Percentiles rank a stretch among this genome's conserved stretches.
Conservation (phyloP, 2,329 filamentous ascomycete genomes). For the Chaetomium strumarium region DNA sequence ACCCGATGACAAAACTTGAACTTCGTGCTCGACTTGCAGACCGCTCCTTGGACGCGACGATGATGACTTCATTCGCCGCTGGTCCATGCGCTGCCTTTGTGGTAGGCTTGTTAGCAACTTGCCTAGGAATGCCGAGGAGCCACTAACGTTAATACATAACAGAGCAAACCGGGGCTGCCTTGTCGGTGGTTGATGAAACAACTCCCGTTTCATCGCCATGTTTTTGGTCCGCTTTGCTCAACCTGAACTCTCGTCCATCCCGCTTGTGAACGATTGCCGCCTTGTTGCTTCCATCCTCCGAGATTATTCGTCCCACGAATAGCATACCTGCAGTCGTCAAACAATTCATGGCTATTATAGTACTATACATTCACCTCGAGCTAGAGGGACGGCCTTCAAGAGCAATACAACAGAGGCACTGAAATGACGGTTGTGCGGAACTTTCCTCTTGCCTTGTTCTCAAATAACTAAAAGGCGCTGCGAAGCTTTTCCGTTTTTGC, state of each 20-base stretch:
- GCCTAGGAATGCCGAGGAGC: neutral
- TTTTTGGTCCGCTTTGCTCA: constrained; percentile 5
- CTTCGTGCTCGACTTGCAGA: constrained; percentile 14
- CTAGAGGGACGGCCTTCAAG: too few relatives aligned
- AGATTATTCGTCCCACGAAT: constrained; percentile 1
- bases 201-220: constrained; percentile 22
- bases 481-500: neutral
- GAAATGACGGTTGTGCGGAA: neutral
- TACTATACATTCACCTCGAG: too few relatives aligned
- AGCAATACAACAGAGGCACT: neutral
- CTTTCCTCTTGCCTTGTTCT: neutral
- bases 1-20: constrained; percentile 18
- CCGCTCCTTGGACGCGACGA: constrained; percentile 17
- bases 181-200: constrained; percentile 23
- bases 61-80: constrained; percentile 23
- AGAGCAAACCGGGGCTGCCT: constrained; percentile 10
- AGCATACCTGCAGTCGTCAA: neutral
- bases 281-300: constrained; percentile 6
- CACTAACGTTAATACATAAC: constrained; percentile 16
- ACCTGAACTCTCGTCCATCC: constrained; percentile 8
- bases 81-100: constrained; percentile 4
- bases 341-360: neutral
- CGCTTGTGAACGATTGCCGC: neutral
- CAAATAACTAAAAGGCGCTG: neutral
- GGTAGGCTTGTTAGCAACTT: constrained; percentile 3